Base-by-base conservation (phyloP, 805 yeast genomes). In the Tetrapisispora pingtungensis region DNA sequence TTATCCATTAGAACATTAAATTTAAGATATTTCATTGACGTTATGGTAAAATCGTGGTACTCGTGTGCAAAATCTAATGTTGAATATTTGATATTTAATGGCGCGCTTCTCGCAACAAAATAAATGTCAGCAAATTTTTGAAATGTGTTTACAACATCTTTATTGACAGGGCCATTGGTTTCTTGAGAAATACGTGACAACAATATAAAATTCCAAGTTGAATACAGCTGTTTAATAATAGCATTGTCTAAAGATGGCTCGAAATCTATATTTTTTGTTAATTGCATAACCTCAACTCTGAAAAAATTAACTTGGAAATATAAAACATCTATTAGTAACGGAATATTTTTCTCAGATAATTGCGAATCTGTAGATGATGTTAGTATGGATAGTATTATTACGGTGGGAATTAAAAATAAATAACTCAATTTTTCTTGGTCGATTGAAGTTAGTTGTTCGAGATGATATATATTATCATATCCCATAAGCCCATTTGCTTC, bases 1-100 rank as follows among this genome's bases (percentile, higher is more conserved):
- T 22, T 37, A 24, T 33, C 28, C 45, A 42, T 42, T 18, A 42
- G 12, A 7, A 36, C 31, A 32, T 36, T 42, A 15, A 34, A 34
- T 36, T 42, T 42, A 3, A 36, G 13, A 14, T 31, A 32, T 10
- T 36, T 42, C 41, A 42, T 24, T 3, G 39, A 30, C 2, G 41
- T 7, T 10, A 18, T 7, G 12, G 36, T 2, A 19, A 42, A 36
- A 14, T 17, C 14, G 15, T 42, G 45, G 22, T 42, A 41, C 15
- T 32, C 32, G 15, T 4, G 14, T 13, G 30, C 30, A 10, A 32
- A 32, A 13, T 32, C 32, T 24, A 4, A 4, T 15, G 36, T 12
- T 8, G 18, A 8, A 26, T 18, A 19, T 12, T 8, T 12, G 5
- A 2, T 24, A 15, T 24, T 14, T n/a, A 17, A n/a, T 7, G 24